Evolutionary conservation across 176 grass and related monocot genomes (phyloP), one percentile per base, ranked within the genome.

Genomic region (Ananas comosus): DNA sequence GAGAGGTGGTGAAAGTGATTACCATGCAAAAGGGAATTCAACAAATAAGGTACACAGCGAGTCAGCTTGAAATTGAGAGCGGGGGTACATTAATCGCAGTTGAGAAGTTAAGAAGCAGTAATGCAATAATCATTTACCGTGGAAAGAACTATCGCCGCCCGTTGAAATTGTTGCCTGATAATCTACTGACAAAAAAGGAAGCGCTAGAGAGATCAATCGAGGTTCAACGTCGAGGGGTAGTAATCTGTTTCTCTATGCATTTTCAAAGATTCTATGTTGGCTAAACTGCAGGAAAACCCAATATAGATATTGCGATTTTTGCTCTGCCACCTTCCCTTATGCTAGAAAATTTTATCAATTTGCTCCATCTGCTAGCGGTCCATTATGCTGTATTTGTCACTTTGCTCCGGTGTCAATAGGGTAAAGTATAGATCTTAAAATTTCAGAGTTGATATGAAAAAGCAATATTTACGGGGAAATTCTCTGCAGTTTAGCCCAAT

Each of bases 121-220:
- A 97, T 75, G 86, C 70, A 50, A 99, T 99, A 83, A 83, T 99
- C 74, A 79, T 99, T 81, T 97, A 88, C 72, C 84, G 87, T 72
- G 87, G 94, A 64, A 99, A 93, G 78, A 99, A 99, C 51, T 90
- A 97, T 22, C 10, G 0, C 12, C 80, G 86, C 29, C 84, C 94
- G 64, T 18, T 75, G 74, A 90, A 85, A 73, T 65, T 81, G 64
- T 16, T 83, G 69, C 78, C 74, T 12, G 65, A 77, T 77, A 90
- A 90, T 86, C 76, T 86, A 2, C 71, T 93, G 70, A 78, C 82
- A 1, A 97, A 92, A 85, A 90, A 78, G 79, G 94, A 97, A 52
- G 86, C 94, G 13, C 61, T 93, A 53, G 73, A 61, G 72, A 92
- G 86, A 90, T 97, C 94, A 50, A 68, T 90, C 61, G 94, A 97